Percentiles rank a stretch among this genome's conserved stretches.
Evolutionary conservation across 2,329 filamentous ascomycete genomes (phyloP).

Genomic region (Beauveria caledonica): DNA sequence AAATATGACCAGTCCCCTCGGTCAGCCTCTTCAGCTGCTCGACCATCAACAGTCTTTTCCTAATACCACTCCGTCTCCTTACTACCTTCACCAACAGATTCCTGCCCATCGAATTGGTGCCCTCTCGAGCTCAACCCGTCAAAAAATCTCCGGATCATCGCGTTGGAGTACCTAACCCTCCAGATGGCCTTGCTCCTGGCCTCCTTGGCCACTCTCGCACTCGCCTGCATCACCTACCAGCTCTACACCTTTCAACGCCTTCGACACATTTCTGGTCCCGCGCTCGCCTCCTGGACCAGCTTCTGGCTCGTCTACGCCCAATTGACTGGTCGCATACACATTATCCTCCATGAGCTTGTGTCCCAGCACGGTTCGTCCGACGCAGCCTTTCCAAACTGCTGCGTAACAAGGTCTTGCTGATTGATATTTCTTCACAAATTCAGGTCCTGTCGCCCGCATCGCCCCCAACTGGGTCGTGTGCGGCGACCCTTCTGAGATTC

Average conservation of each 20-base stretch:
- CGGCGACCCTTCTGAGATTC: slow-evolving; percentile 21
- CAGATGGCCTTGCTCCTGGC: slow-evolving; percentile 1
- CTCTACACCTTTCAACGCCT: slow-evolving; percentile 14
- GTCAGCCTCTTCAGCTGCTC: neutral
- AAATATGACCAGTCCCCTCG: neutral
- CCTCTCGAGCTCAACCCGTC: neutral
- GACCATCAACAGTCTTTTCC: neutral
- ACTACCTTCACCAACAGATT: no score
- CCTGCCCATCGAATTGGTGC: no score
- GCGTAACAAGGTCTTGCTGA: neutral
- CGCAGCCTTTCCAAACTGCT: neutral
- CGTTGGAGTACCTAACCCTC: neutral
- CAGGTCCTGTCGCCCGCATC: slow-evolving; percentile 22
- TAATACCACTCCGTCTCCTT: no score
- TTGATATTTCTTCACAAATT: neutral
- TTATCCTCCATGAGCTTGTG: neutral
- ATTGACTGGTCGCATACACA: slow-evolving; percentile 4
- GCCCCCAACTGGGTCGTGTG: slow-evolving; percentile 23
- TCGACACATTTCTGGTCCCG: slow-evolving; percentile 22
- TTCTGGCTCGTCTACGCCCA: slow-evolving; percentile 23
- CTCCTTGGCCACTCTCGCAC: neutral
- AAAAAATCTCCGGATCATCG: neutral
- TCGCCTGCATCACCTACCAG: neutral
- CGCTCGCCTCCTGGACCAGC: slow-evolving; percentile 20
- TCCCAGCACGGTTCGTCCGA: neutral